Percentiles rank a stretch among this genome's conserved stretches.
phyloP scores from a whole-genome alignment of 345 rosid species.

The Pelargonium nanum region DNA sequence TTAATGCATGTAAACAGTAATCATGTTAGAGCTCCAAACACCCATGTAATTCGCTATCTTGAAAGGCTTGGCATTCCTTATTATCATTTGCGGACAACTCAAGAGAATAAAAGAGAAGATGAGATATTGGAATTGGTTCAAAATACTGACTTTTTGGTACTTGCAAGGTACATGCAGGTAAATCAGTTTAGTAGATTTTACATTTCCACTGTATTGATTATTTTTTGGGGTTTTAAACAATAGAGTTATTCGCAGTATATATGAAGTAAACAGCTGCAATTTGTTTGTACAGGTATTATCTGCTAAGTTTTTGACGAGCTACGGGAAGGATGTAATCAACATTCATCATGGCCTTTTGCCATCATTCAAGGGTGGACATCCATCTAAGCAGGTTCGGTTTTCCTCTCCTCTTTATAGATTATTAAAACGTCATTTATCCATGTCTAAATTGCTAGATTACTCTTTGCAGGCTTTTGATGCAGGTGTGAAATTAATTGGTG shows the following conservation, averaged over 20 bases:
- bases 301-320: slow-evolving; percentile 49
- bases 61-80: slow-evolving; percentile 84
- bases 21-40: slow-evolving; percentile 76
- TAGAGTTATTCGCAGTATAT: too few relatives aligned
- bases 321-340: slow-evolving; percentile 88
- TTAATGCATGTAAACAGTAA: slow-evolving; percentile 40
- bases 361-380: slow-evolving; percentile 82
- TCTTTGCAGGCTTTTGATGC: slow-evolving; percentile 89
- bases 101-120: slow-evolving; percentile 54
- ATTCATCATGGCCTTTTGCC: slow-evolving; percentile 99
- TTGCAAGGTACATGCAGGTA: slow-evolving; percentile 99
- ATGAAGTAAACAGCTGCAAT: too few relatives aligned
- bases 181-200: neutral
- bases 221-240: neutral
- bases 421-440: slow-evolving; percentile 7
- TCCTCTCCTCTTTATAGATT: slow-evolving; percentile 11
- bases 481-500: slow-evolving; percentile 92
- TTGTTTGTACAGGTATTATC: slow-evolving; percentile 54
- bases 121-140: slow-evolving; percentile 73
- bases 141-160: slow-evolving; percentile 81
- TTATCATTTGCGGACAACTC: slow-evolving; percentile 48
- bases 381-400: slow-evolving; percentile 63
- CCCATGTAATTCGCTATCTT: slow-evolving; percentile 73
- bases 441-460: slow-evolving; percentile 27
- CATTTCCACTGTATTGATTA: neutral